Base-by-base conservation (phyloP, 257 asterid species). In the Hygrophila difformis region DNA sequence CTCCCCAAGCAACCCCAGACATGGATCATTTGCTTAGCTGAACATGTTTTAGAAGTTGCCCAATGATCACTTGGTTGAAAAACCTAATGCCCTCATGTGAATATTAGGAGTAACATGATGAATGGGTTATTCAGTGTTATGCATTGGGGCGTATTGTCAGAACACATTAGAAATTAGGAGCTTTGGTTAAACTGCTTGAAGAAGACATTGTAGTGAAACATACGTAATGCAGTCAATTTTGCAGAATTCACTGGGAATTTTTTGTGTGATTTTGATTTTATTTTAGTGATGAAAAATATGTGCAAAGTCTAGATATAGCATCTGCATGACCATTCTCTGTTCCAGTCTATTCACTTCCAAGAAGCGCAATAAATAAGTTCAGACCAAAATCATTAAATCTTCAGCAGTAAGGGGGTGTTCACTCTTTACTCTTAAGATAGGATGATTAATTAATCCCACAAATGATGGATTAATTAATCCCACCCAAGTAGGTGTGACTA, bases 121-220 rank as follows among this genome's bases (percentile, higher is more conserved):
- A 10, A 12, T 19, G 14, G 23, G 39, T 14, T 5, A 21, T 44
- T 8, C 35, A 21, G 8, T 44, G 20, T 13, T 11, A 24, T 10
- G 12, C 0, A 26, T 26, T 26, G 8, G 31, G 49, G 33, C 49
- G 29, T 1, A 18, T 49, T 34, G 28, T 11, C 35, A 29, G 43
- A 49, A 49, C 35, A 49, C 34, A 47, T 8, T 21, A 18, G 33
- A 33, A 33, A 1, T 13, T 31, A 31, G 19, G 55, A 21, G 56
- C 35, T 49, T 14, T n/a, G 20, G 43, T 18, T 19, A 26, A n/a
- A 23, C 38, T 17, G 6, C 18, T 37, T 12, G 12, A 18, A 15
- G 19, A 4, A 3, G 31, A 20, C 54, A 49, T 18, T 43, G 4
- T 6, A 17, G 9, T 12, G 12, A 19, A 18, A 18, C 0, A 8